Base-by-base conservation (phyloP, 371 early-diverging fungal species). In the Rhizopus microsporus region DNA sequence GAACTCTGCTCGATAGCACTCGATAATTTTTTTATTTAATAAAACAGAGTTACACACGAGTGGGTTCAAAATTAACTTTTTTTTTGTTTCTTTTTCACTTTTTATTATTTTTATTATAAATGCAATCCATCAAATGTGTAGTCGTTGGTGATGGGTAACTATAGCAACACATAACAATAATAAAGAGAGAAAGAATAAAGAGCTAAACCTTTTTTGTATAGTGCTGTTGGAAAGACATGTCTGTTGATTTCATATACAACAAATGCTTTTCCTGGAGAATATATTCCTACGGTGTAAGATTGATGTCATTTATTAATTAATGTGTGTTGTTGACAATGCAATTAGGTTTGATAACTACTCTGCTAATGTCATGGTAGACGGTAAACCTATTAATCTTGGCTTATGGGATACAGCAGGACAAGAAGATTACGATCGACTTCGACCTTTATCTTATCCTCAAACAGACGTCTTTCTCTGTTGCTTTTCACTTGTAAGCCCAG, bases 341-440 rank as follows among this genome's bases (percentile, higher is more conserved):
- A 38, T 45, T 80, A 88, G 89, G 32, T 97, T 97, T 67, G 97
- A 97, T 75, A 97, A 95, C 83, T 93, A 94, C 69, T 92, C 92
- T 52, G 91, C 90, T 49, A 93, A 93, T 76, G 90, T 96, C 40
- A 85, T 89, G 86, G 89, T 96, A 15, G 96, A 96, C 74, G 94
- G 94, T 54, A 88, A 90, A 74, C 89, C 87, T 56, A 92, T 97
- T 62, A 93, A 92, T 74, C 77, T 98, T 16, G 95, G 94, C 44
- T 85, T 97, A 48, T 98, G 97, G 97, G 98, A 98, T 88, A 98
- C 97, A 16, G 96, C 97, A 57, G 97, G 94, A 15, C 97, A 97
- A 77, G 98, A 97, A 77, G 96, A 95, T 73, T 96, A 94, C 72
- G 96, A 96, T 70, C 89, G 93, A 45, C 83, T 96, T 61, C 88